phyloP scores from a whole-genome alignment of 352 stramenopile species.

The Pythium oligandrum region DNA sequence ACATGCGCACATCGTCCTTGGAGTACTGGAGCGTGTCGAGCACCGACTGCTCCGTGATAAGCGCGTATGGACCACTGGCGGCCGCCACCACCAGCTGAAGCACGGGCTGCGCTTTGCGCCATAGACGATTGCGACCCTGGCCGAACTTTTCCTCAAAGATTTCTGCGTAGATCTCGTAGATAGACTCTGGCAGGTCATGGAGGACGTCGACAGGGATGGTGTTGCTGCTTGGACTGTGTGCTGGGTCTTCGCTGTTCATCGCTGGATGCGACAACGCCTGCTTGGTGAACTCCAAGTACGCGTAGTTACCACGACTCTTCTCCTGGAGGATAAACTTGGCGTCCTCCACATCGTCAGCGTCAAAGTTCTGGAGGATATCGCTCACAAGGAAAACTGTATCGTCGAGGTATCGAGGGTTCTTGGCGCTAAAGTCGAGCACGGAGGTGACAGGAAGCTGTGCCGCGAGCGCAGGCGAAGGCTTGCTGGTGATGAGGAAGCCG shows the following conservation, averaged over 20 bases:
- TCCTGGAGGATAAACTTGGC: conserved; percentile 49
- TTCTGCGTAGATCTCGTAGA: conserved; percentile 81
- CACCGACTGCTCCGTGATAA: conserved; percentile 64
- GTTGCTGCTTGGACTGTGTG: conserved; percentile 4
- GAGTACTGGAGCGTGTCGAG: conserved; percentile 50
- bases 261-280: conserved; percentile 67
- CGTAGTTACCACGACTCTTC: conserved; percentile 74
- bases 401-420: conserved; percentile 52
- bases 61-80: conserved; percentile 60
- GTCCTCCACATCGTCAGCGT: conserved; percentile 30
- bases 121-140: conserved; percentile 62
- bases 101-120: conserved; percentile 69
- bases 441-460: conserved; percentile 60
- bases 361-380: conserved; percentile 52
- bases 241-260: conserved; percentile 36
- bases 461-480: conserved; percentile 56
- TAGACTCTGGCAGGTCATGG: conserved; percentile 65
- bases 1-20: conserved; percentile 59
- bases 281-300: conserved; percentile 77
- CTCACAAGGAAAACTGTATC: conserved; percentile 52
- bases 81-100: conserved; percentile 68
- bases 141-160: conserved; percentile 89
- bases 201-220: conserved; percentile 56
- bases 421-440: conserved; percentile 65
- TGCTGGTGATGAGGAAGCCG: conserved; percentile 64